Evolutionary conservation across 192 early-diverging fungal species (phyloP).

Genomic region (Phlyctochytrium bullatum): DNA sequence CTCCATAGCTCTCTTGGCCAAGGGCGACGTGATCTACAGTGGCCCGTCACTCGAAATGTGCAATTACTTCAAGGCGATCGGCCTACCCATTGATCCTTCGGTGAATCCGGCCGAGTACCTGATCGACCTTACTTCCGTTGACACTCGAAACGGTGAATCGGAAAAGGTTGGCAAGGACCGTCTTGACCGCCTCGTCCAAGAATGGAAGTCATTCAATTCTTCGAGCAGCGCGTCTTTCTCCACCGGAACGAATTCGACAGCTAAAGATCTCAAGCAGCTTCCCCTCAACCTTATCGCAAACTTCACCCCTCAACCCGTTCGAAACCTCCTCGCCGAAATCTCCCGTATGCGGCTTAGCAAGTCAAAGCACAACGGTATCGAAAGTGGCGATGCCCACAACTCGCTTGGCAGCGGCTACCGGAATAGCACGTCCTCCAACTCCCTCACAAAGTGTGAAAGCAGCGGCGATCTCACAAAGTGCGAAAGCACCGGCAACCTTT

Average conservation of each 20-base stretch:
- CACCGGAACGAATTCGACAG: background rate
- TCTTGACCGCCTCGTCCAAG: constrained; percentile 25
- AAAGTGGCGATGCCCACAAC: background rate
- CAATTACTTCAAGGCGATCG: constrained; percentile 55
- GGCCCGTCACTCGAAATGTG: constrained; percentile 48
- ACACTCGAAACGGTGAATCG: constrained; percentile 29
- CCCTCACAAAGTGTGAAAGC: background rate
- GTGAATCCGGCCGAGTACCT: constrained; percentile 72
- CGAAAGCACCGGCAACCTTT: background rate
- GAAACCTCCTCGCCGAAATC: no score
- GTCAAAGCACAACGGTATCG: background rate
- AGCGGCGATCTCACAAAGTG: background rate
- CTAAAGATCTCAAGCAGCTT: background rate
- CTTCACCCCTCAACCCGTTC: no score
- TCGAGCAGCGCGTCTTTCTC: background rate
- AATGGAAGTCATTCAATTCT: constrained; percentile 13
- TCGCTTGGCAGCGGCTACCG: background rate
- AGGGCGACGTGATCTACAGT: constrained; percentile 59
- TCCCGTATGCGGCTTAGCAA: no score
- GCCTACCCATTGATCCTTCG: constrained; percentile 53
- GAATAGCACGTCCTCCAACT: background rate
- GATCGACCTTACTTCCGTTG: constrained; percentile 50
- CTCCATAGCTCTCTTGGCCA: constrained; percentile 71
- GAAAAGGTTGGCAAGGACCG: constrained; percentile 19
- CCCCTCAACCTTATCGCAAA: no score